Conservation (phyloP, 2,329 filamentous ascomycete species). For the Sarocladium kiliense region DNA sequence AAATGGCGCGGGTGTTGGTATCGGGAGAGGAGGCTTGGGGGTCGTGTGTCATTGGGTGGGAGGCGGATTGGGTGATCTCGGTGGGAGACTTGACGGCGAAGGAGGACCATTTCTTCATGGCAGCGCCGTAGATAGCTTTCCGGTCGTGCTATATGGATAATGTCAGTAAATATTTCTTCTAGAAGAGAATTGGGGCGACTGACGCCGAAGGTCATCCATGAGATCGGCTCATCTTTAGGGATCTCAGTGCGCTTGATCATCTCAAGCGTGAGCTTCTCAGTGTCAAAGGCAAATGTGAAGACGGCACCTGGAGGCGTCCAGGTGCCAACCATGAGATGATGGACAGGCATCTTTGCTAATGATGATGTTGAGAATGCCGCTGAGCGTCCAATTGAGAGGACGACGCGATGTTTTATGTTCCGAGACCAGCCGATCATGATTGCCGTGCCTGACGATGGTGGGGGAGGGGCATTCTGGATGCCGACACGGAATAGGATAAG, state of each 20-base stretch:
- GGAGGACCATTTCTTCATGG: slow-evolving; percentile 91
- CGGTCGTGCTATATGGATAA: slow-evolving; percentile 58
- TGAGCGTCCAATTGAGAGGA: not conserved
- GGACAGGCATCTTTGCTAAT: slow-evolving; percentile 57
- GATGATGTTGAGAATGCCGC: not conserved
- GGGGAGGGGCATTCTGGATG: too few species aligned
- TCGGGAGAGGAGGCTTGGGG: slow-evolving; percentile 61
- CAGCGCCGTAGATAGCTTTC: slow-evolving; percentile 82
- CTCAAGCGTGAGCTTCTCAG: slow-evolving; percentile 68
- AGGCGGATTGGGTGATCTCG: slow-evolving; percentile 69
- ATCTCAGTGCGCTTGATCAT: slow-evolving; percentile 78
- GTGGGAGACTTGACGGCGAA: slow-evolving; percentile 71
- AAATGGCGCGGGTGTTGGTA: slow-evolving; percentile 84
- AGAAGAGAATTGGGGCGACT: slow-evolving; percentile 23
- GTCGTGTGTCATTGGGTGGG: slow-evolving; percentile 71
- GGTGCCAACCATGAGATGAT: slow-evolving; percentile 88
- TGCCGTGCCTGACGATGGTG: too few species aligned
- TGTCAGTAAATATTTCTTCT: not conserved
- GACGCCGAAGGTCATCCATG: slow-evolving; percentile 90
- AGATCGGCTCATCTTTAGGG: slow-evolving; percentile 79
- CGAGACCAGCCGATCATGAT: too few species aligned
- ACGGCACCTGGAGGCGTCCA: slow-evolving; percentile 89
- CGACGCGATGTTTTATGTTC: not conserved
- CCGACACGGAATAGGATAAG: too few species aligned
- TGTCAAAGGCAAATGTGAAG: slow-evolving; percentile 84